phyloP scores from a whole-genome alignment of 371 early-diverging fungal species.

The Syncephalastrum sp. region DNA sequence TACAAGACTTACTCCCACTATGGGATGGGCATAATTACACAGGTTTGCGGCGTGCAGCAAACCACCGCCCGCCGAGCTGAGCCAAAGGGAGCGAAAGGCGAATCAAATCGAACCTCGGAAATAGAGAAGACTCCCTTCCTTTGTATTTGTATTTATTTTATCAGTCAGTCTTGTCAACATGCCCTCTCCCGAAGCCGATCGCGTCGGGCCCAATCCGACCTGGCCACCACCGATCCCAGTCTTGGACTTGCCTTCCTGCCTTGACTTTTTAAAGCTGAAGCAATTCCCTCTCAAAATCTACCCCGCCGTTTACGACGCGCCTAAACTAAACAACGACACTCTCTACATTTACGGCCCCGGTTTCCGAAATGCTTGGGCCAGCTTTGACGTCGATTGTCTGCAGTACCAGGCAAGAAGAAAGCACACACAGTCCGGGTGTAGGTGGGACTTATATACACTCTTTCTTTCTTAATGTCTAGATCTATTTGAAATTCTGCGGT shows the following conservation, averaged over 20 bases:
- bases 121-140: neutral
- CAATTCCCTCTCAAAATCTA: constrained; percentile 43
- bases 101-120: neutral
- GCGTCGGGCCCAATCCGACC: constrained; percentile 1
- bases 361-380: constrained; percentile 26
- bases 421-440: neutral
- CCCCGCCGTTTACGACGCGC: constrained; percentile 40
- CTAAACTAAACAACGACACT: constrained; percentile 32
- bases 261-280: constrained; percentile 46
- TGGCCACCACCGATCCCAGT: constrained; percentile 30
- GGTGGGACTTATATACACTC: neutral
- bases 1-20: no score
- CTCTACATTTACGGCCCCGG: constrained; percentile 52
- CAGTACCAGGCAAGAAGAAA: constrained; percentile 33
- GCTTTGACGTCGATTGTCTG: constrained; percentile 50
- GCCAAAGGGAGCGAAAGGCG: no score
- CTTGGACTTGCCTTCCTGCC: constrained; percentile 35
- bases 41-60: no score
- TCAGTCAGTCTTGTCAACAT: neutral
- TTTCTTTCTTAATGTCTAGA: constrained; percentile 17
- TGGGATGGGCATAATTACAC: no score
- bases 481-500: constrained; percentile 43
- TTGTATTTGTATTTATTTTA: neutral
- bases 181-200: constrained; percentile 12
- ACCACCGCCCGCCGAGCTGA: no score